A percentile compares a stretch with the other conserved stretches of the same genome.
These are phyloP conservation scores for Sanguinoderma infundibulare DNA, from an alignment of 1,284 basidiomycete genomes.

Conservation along the genomic window DNA sequence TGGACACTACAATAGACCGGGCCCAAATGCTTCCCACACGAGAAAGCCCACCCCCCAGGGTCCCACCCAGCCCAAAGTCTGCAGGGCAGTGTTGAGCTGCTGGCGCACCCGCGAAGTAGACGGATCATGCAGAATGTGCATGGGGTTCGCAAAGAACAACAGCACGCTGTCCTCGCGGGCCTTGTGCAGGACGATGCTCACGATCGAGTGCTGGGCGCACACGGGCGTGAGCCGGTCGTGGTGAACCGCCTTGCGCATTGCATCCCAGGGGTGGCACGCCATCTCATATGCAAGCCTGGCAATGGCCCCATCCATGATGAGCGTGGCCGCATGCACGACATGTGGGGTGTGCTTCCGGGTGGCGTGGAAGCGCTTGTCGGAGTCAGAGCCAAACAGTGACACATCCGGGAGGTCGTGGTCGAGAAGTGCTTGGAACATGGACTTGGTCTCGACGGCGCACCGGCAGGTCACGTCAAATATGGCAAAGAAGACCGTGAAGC, in stretches of 20 bases:
- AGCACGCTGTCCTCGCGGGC: slow-evolving; percentile 54
- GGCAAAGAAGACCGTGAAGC: slow-evolving; percentile 76
- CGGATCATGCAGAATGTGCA: slow-evolving; percentile 26
- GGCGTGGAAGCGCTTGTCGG: slow-evolving; percentile 13
- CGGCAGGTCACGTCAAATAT: slow-evolving; percentile 68
- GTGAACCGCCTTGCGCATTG: slow-evolving; percentile 58
- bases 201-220: slow-evolving; percentile 26
- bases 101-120: slow-evolving; percentile 30
- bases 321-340: slow-evolving; percentile 59
- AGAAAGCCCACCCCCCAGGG: slow-evolving; percentile 83
- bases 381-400: not conserved
- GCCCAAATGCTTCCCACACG: slow-evolving; percentile 76
- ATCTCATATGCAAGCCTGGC: slow-evolving; percentile 76
- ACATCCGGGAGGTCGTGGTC: slow-evolving; percentile 17
- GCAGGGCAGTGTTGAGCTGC: slow-evolving; percentile 49
- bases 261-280: slow-evolving; percentile 72
- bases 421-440: slow-evolving; percentile 25
- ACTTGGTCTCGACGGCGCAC: slow-evolving; percentile 30
- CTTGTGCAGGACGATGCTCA: slow-evolving; percentile 43
- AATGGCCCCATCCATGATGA: slow-evolving; percentile 73
- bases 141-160: slow-evolving; percentile 57
- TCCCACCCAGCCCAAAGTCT: slow-evolving; percentile 74
- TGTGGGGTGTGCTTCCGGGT: slow-evolving; percentile 46
- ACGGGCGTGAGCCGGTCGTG: slow-evolving; percentile 43
- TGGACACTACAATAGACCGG: slow-evolving; percentile 43